phyloP scores from a whole-genome alignment of 75 land plant species.

The Selaginella moellendorffii region DNA sequence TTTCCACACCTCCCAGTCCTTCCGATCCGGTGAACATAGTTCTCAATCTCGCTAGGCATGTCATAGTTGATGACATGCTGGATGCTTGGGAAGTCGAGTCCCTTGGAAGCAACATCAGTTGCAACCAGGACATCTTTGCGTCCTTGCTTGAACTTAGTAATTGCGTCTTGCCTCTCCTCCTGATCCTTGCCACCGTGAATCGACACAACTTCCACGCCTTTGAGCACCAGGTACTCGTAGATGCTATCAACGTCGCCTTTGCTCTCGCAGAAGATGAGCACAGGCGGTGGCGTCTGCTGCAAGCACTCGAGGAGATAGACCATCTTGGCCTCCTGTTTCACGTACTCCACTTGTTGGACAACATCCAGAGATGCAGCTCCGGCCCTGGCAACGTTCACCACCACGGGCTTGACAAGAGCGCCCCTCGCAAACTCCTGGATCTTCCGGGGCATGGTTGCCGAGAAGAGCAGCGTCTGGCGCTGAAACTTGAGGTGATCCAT shows the following conservation, averaged over 20 bases:
- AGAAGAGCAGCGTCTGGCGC: conserved; percentile 70
- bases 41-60: conserved; percentile 94
- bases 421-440: conserved; percentile 85
- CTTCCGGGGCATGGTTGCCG: conserved; percentile 91
- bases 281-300: conserved; percentile 90
- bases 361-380: conserved; percentile 96
- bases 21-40: conserved; percentile 90
- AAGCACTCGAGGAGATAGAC: conserved; percentile 82
- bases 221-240: conserved; percentile 76
- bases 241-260: conserved; percentile 94
- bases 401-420: conserved; percentile 81
- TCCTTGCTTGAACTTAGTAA: conserved; percentile 62
- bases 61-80: conserved; percentile 94
- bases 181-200: too few relatives aligned
- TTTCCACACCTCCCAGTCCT: conserved; percentile 90
- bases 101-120: conserved; percentile 87
- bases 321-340: conserved; percentile 89
- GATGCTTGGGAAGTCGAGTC: conserved; percentile 86
- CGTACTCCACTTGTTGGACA: conserved; percentile 92
- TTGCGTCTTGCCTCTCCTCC: conserved; percentile 82
- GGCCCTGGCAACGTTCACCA: conserved; percentile 81
- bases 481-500: conserved; percentile 88
- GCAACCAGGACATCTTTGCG: conserved; percentile 90
- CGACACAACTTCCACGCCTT: conserved; percentile 91
- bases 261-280: conserved; percentile 82